Conservation (phyloP, 2,329 filamentous ascomycete genomes). For the Sclerotinia trifoliorum region DNA sequence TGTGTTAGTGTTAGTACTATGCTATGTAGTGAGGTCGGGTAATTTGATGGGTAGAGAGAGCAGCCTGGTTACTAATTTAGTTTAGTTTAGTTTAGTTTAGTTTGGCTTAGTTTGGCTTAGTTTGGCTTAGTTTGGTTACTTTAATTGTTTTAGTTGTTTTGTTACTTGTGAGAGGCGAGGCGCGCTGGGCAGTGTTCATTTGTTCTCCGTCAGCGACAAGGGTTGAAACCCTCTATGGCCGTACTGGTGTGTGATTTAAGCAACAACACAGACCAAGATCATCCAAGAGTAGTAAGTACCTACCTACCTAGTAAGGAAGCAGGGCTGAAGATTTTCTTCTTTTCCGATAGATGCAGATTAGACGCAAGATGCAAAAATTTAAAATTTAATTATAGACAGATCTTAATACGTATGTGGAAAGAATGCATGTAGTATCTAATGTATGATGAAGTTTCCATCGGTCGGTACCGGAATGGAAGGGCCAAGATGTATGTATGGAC, state of each 20-base stretch:
- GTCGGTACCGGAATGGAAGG: background rate
- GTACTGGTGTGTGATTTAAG: too few species aligned
- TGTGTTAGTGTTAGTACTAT: background rate
- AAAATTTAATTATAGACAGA: background rate
- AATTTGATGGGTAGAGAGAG: background rate
- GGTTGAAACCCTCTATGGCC: background rate
- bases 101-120: too few species aligned
- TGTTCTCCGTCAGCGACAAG: conserved; percentile 7
- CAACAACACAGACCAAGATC: conserved; percentile 12
- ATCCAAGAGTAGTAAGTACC: background rate
- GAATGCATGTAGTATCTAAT: background rate
- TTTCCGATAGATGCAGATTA: background rate
- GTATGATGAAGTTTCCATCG: background rate
- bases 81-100: too few species aligned
- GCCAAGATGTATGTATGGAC: too few species aligned
- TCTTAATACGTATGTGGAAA: background rate
- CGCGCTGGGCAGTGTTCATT: background rate
- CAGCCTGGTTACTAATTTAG: too few species aligned
- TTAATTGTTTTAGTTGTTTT: background rate
- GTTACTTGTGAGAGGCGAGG: background rate
- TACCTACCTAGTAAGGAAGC: background rate
- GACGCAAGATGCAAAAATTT: background rate
- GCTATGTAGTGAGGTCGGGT: background rate
- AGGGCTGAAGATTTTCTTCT: conserved; percentile 16
- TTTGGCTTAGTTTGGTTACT: background rate